Conservation (phyloP, 2,329 filamentous ascomycete genomes). For the Fusarium denticulatum region DNA sequence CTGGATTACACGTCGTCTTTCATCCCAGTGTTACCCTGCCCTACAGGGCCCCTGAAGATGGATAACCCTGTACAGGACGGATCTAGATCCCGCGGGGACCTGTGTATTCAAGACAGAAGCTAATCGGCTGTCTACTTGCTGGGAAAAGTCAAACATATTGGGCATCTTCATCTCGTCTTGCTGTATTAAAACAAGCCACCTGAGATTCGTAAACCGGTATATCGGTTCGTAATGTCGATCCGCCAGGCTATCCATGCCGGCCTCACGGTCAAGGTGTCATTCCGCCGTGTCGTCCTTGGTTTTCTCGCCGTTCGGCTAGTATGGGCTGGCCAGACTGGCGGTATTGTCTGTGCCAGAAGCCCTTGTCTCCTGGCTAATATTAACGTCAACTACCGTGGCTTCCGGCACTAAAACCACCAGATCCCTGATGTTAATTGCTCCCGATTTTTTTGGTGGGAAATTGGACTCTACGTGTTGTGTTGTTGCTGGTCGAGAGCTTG, state of each 20-base stretch:
- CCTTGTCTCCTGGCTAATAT: conserved; percentile 25
- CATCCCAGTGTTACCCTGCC: neutral
- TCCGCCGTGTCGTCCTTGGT: conserved; percentile 26
- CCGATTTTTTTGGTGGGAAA: conserved; percentile 16
- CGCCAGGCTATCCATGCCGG: conserved; percentile 29
- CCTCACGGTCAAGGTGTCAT: conserved; percentile 33
- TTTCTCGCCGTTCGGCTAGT: conserved; percentile 17
- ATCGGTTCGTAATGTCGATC: conserved; percentile 22
- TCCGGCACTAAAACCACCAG: conserved; percentile 17
- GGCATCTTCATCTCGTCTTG: conserved; percentile 23
- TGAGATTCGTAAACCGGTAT: conserved; percentile 7
- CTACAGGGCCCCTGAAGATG: conserved; percentile 4
- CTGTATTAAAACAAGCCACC: conserved; percentile 4
- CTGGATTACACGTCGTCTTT: conserved; percentile 4
- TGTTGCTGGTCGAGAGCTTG: neutral
- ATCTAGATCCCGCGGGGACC: conserved; percentile 23
- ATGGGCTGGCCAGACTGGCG: conserved; percentile 33
- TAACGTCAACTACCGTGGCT: conserved; percentile 33
- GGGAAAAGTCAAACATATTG: conserved; percentile 27
- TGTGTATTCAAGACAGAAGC: conserved; percentile 7
- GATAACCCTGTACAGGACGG: conserved; percentile 2
- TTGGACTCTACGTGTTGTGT: neutral
- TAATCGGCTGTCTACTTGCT: conserved; percentile 5
- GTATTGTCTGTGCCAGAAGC: conserved; percentile 14
- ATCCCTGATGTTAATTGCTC: conserved; percentile 1